Evolutionary conservation across 352 stramenopile species (phyloP), one percentile per base, ranked within the genome.

Genomic region (Globisporangium apiculatum): DNA sequence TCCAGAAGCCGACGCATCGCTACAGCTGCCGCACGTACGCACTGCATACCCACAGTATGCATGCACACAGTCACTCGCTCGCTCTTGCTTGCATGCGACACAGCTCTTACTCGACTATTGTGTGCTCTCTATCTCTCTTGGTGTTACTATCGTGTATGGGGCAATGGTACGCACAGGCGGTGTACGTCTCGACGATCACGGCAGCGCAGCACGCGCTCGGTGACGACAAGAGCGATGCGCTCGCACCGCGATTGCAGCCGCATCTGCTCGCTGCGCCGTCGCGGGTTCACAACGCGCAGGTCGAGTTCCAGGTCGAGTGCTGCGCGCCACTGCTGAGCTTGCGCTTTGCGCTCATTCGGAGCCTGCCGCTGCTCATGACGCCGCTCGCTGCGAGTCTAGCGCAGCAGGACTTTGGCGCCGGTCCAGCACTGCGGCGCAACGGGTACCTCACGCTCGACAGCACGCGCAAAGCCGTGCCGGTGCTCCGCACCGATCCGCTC

Each of bases 401-500:
- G 42, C 76, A 71, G 5, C 72, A 72, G 24, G 77, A 90, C 53
- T 83, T 90, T 45, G 79, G 69, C 18, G 37, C 58, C 7, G 46
- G 63, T 10, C 64, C 62, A 0, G 46, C 61, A 9, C 68, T 61
- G 9, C 55, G 72, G 10, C 68, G 75, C 37, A 87, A 62, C 17
- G 83, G 83, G 0, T 91, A 86, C 52, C 55, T 92, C 10, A 92
- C 83, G 18, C 68, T 92, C 0, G 83, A 92, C 53, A 75, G 74
- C 14, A 76, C 81, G n/a, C 73, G 83, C 0, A 92, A 92, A 54
- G 83, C 83, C 0, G 83, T 91, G 1, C 78, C 83, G 11, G 48
- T 92, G 49, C 67, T 92, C 8, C 82, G 87, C 65, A 72, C 82
- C 1, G 83, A 92, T 37, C 78, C 83, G 48, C 68, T 92, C 12